Conservation (phyloP, 2,329 filamentous ascomycete species). For the Alternaria rosae region DNA sequence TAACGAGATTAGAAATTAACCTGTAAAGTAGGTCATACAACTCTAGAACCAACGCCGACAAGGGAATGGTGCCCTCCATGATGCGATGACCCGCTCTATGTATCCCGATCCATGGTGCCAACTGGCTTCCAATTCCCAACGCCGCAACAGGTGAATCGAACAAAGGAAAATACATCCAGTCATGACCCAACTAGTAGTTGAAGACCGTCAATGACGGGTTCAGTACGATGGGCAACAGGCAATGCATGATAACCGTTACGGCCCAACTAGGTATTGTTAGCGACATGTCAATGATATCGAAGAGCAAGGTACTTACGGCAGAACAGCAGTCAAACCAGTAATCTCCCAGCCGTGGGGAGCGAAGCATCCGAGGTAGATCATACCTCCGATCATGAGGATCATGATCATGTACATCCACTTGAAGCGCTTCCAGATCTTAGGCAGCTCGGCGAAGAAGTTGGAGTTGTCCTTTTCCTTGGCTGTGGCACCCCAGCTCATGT, state of each 20-base stretch:
- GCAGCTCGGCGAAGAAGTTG: slow-evolving; percentile 85
- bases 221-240: slow-evolving; percentile 73
- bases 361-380: slow-evolving; percentile 73
- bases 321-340: slow-evolving; percentile 66
- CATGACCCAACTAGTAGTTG: slow-evolving; percentile 63
- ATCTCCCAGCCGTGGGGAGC: slow-evolving; percentile 66
- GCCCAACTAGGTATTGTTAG: slow-evolving; percentile 54
- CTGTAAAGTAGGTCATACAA: not conserved
- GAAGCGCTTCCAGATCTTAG: slow-evolving; percentile 79
- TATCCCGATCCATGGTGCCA: slow-evolving; percentile 12
- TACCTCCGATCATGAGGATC: slow-evolving; percentile 66
- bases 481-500: slow-evolving; percentile 86
- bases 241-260: slow-evolving; percentile 71
- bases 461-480: slow-evolving; percentile 82
- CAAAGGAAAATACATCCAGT: slow-evolving; percentile 7
- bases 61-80: slow-evolving; percentile 3
- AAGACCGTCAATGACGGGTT: slow-evolving; percentile 81
- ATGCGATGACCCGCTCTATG: slow-evolving; percentile 10
- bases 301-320: slow-evolving; percentile 57
- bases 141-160: slow-evolving; percentile 2
- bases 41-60: slow-evolving; percentile 4
- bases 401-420: slow-evolving; percentile 69
- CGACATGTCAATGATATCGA: not conserved
- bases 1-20: slow-evolving; percentile 16
- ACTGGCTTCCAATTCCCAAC: slow-evolving; percentile 16